Conservation (phyloP, 2,329 filamentous ascomycete species). For the Pezicula rhizophila region DNA sequence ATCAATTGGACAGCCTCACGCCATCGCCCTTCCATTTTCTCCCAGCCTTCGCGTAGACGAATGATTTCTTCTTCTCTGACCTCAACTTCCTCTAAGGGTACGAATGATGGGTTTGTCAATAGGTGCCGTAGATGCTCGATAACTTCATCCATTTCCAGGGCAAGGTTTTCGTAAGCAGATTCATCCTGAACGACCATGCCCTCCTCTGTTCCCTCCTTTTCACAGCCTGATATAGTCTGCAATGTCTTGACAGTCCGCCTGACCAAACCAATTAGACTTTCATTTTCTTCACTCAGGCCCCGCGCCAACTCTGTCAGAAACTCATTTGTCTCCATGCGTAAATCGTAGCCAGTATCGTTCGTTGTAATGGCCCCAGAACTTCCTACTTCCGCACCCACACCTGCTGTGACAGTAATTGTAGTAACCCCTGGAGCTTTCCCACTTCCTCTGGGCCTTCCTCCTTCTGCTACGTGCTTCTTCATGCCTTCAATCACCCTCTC, state of each 20-base stretch:
- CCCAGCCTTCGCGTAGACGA: slow-evolving; percentile 77
- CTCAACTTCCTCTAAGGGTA: slow-evolving; percentile 89
- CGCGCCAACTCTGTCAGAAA: slow-evolving; percentile 83
- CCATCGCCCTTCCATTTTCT: slow-evolving; percentile 90
- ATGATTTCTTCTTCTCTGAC: slow-evolving; percentile 87
- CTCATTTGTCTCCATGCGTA: slow-evolving; percentile 83
- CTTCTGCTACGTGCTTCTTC: slow-evolving; percentile 78
- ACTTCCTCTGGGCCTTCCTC: slow-evolving; percentile 54
- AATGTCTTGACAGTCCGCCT: slow-evolving; percentile 66
- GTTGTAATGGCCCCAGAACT: slow-evolving; percentile 9
- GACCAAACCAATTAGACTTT: slow-evolving; percentile 68
- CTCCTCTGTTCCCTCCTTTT: slow-evolving; percentile 29
- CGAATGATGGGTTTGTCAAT: slow-evolving; percentile 92
- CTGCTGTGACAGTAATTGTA: slow-evolving; percentile 51
- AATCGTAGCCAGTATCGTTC: slow-evolving; percentile 54
- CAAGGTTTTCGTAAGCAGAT: slow-evolving; percentile 56
- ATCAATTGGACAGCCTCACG: slow-evolving; percentile 85
- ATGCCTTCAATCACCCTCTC: slow-evolving; percentile 84
- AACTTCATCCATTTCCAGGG: slow-evolving; percentile 67
- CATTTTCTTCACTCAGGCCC: slow-evolving; percentile 86
- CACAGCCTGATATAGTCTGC: slow-evolving; percentile 60
- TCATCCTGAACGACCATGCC: slow-evolving; percentile 22
- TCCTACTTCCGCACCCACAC: slow-evolving; percentile 37
- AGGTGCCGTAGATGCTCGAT: slow-evolving; percentile 77
- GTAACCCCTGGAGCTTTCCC: slow-evolving; percentile 49